Conservation (phyloP, 495 filamentous ascomycete species). For the Daldinia decipiens region DNA sequence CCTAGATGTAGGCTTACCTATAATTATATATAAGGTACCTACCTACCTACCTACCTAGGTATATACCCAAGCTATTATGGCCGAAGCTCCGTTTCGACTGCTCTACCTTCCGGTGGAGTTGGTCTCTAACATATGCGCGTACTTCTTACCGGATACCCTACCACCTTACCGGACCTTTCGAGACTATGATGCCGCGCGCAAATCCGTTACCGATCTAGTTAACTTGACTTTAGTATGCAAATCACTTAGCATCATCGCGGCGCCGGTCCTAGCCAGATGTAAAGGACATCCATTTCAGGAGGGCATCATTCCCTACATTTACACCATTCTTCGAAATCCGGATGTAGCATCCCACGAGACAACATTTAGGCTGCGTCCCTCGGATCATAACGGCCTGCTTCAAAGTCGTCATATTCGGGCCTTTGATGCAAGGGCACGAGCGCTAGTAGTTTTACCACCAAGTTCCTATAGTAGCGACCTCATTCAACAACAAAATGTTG, state of each 20-base stretch:
- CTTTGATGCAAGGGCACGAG: neutral
- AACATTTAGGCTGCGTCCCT: constrained; percentile 3
- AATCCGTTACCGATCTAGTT: neutral
- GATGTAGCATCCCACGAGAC: neutral
- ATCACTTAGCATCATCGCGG: neutral
- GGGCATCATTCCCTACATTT: neutral
- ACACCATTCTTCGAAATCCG: neutral
- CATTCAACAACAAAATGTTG: neutral
- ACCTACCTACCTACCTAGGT: too few relatives aligned
- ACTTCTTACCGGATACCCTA: neutral
- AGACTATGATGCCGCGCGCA: neutral
- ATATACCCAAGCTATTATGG: neutral
- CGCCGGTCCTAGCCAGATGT: neutral
- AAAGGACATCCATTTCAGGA: neutral
- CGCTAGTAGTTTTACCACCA: neutral
- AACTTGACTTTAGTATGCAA: constrained; percentile 1
- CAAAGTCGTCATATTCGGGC: neutral
- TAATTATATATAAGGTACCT: too few relatives aligned
- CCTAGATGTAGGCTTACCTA: too few relatives aligned
- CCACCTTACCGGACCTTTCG: constrained; percentile 5
- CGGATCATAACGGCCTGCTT: neutral
- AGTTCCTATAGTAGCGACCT: neutral
- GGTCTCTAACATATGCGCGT: neutral
- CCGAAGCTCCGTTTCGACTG: neutral
- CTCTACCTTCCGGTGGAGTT: neutral